phyloP scores from a whole-genome alignment of 2,329 filamentous ascomycete genomes.

The Colletotrichum camelliae region DNA sequence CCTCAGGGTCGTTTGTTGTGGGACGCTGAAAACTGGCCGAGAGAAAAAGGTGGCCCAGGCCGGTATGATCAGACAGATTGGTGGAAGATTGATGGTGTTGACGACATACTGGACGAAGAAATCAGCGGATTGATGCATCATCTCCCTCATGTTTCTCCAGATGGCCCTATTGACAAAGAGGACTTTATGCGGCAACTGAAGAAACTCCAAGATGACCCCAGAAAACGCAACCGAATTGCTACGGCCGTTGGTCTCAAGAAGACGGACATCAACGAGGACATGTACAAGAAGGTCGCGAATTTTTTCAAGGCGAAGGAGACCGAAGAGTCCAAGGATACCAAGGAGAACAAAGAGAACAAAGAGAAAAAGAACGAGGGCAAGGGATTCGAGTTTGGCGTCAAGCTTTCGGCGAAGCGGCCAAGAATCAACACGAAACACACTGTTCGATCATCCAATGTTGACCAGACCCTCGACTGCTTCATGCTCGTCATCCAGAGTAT shows the following conservation, averaged over 20 bases:
- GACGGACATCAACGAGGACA: neutral
- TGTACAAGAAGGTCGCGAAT: neutral
- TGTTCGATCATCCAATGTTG: neutral
- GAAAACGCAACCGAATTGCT: neutral
- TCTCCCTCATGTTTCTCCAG: neutral
- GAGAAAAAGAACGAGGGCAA: neutral
- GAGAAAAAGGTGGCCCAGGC: neutral
- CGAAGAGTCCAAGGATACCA: neutral
- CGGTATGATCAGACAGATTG: neutral
- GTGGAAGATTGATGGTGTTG: neutral
- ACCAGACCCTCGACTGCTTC: slow-evolving; percentile 24
- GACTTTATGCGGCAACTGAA: neutral
- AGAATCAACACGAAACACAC: neutral
- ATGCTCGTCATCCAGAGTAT: slow-evolving; percentile 25
- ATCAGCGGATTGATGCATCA: neutral
- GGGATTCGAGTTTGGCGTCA: slow-evolving; percentile 25
- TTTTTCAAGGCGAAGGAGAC: neutral
- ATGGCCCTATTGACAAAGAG: neutral
- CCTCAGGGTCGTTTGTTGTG: neutral
- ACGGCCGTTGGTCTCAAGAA: neutral
- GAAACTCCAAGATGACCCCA: neutral
- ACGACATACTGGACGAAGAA: neutral
- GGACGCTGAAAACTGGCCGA: neutral
- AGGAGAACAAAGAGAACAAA: neutral
- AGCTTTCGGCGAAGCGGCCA: slow-evolving; percentile 8